Conservation (phyloP, 208 protist genomes). For the Herpetomonas tarakana region DNA sequence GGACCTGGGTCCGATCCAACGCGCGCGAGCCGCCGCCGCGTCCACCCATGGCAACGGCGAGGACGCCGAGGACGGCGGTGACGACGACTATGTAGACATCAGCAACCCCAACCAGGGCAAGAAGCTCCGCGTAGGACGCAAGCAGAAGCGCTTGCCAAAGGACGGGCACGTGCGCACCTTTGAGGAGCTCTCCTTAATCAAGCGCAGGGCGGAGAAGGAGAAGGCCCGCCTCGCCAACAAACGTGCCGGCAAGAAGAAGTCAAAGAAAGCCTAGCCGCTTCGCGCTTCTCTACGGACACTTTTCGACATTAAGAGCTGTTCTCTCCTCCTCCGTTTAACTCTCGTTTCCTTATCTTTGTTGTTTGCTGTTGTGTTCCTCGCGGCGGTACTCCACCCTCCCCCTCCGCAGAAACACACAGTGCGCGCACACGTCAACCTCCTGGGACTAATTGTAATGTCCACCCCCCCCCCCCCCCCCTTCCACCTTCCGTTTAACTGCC, state of each 20-base stretch:
- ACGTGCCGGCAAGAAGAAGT: slow-evolving; percentile 26
- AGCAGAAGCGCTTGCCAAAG: slow-evolving; percentile 81
- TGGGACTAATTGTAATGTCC: too few species aligned
- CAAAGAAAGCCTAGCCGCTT: slow-evolving; percentile 2
- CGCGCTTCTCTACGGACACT: too few species aligned
- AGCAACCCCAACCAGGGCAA: slow-evolving; percentile 90
- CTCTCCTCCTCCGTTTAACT: too few species aligned
- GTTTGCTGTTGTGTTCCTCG: too few species aligned
- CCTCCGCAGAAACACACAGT: too few species aligned
- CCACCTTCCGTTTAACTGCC: too few species aligned
- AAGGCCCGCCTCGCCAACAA: slow-evolving; percentile 70
- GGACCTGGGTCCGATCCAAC: slow-evolving; percentile 73
- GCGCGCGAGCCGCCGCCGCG: slow-evolving; percentile 49
- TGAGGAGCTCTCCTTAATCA: slow-evolving; percentile 78
- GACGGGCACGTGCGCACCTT: slow-evolving; percentile 85
- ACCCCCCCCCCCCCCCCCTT: too few species aligned
- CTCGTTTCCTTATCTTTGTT: too few species aligned
- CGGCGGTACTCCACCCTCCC: too few species aligned
- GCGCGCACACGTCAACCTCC: too few species aligned
- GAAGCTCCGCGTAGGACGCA: slow-evolving; percentile 87
- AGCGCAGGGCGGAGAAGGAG: slow-evolving; percentile 81
- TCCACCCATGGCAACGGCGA: slow-evolving; percentile 2
- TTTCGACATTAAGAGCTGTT: too few species aligned
- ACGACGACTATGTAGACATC: slow-evolving; percentile 75
- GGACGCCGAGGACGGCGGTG: slow-evolving; percentile 29